Conservation (phyloP, 2,329 filamentous ascomycete species). For the Aspergillus novoparasiticus region DNA sequence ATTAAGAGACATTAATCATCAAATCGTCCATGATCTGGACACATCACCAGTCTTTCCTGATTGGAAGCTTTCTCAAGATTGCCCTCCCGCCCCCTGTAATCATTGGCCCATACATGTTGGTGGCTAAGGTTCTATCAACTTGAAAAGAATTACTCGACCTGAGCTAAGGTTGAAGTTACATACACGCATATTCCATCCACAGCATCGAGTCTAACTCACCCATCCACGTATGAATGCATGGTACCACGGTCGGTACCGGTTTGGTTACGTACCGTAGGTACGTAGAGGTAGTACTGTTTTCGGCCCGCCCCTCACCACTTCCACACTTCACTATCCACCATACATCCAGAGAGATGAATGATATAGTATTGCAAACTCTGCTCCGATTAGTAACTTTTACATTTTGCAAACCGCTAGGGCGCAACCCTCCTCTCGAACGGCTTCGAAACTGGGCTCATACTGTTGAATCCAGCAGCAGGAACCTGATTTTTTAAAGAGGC, state of each 20-base stretch:
- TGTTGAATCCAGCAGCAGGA: neutral
- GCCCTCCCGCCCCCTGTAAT: neutral
- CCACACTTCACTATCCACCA: neutral
- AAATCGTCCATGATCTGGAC: slow-evolving; percentile 3
- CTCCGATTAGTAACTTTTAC: neutral
- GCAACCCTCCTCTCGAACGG: neutral
- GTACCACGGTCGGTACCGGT: neutral
- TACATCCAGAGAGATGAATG: neutral
- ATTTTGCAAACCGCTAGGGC: neutral
- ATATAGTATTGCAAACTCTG: neutral
- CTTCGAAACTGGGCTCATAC: neutral
- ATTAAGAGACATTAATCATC: neutral
- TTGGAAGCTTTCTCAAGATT: slow-evolving; percentile 6
- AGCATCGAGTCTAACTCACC: neutral
- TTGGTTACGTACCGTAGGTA: slow-evolving; percentile 11
- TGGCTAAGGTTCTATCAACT: slow-evolving; percentile 7
- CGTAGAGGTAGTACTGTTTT: slow-evolving; percentile 12
- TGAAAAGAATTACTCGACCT: neutral
- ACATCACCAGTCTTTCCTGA: slow-evolving; percentile 6
- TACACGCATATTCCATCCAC: neutral
- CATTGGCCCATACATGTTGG: slow-evolving; percentile 3
- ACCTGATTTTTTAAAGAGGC: neutral
- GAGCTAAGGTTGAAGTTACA: neutral
- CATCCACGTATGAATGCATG: neutral
- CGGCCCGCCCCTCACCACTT: slow-evolving; percentile 3